Base-by-base conservation (phyloP, 192 early-diverging fungal genomes). In the Rhizophagus clarus region DNA sequence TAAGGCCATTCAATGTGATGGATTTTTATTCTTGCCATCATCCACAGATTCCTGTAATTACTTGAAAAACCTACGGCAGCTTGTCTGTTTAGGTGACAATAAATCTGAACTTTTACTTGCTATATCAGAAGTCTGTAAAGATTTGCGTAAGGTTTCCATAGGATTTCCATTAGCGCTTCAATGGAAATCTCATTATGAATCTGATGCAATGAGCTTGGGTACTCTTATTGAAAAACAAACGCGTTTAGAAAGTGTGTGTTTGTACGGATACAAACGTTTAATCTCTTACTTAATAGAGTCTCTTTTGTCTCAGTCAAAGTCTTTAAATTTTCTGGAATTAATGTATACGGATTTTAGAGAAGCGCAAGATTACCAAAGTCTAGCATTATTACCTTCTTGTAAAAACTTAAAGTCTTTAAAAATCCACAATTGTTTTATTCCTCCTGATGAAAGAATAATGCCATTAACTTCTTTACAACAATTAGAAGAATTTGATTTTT, bases 381-480 rank as follows among this genome's bases (percentile, higher is more conserved):
- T 66, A 4, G 24, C 9, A 31, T 17, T 31, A 66, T 31, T 66
- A 29, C 29, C 64, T 66, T 4, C 24, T 29, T 66, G 64, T 26
- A 31, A 66, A 31, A 66, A 66, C 24, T 31, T 66, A 15, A 66
- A 12, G 9, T 66, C 64, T 14, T 29, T 66, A 31, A 66, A 66
- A 26, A 26, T 66, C 15, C 64, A 66, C 14, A 66, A 66, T 31
- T 66, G 64, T 31, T 66, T 31, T 29, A 66, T 66, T 66, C 64
- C 64, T 66, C 64, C 64, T 29, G 29, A 66, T 66, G 64, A 66
- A 15, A 26, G 29, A 66, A 26, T 66, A 26, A 66, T 66, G 64
- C 64, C 8, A 26, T 66, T 66, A 31, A 66, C 64, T 29, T 29
- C 24, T 26, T 66, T 66, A 26, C 29, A 26, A 66, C 64, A 31